phyloP scores from a whole-genome alignment of 1,284 basidiomycete genomes.

The Acaromyces ingoldii region DNA sequence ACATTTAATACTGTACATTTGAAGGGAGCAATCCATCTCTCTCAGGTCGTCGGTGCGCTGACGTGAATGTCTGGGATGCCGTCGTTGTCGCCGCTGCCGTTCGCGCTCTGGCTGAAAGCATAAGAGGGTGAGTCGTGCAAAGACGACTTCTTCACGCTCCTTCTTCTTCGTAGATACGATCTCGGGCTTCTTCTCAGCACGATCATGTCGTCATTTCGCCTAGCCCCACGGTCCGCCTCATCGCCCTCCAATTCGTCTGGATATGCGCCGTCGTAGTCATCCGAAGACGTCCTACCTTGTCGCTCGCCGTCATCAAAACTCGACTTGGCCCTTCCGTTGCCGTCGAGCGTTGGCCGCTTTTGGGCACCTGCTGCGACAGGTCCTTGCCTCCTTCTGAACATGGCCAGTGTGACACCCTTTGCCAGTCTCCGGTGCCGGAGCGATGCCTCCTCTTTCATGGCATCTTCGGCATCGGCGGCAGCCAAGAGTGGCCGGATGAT shows the following conservation, averaged over 20 bases:
- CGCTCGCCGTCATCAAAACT: not conserved
- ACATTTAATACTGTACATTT: too few relatives aligned
- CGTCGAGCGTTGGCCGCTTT: not conserved
- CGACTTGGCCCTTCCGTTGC: not conserved
- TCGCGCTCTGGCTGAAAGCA: not conserved
- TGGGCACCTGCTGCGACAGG: not conserved
- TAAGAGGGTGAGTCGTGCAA: not conserved
- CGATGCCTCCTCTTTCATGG: not conserved
- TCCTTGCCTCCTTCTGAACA: not conserved
- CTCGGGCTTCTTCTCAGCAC: not conserved
- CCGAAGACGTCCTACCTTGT: not conserved
- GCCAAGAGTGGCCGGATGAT: constrained; percentile 29
- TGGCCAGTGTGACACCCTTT: not conserved
- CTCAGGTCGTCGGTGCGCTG: not conserved
- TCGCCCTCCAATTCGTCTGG: not conserved
- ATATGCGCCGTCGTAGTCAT: not conserved
- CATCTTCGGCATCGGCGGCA: constrained; percentile 10
- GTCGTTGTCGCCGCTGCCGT: too few relatives aligned
- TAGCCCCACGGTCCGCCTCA: too few relatives aligned
- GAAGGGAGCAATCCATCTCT: not conserved
- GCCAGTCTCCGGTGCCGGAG: too few relatives aligned
- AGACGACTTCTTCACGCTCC: not conserved
- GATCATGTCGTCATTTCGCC: not conserved
- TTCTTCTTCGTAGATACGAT: not conserved
- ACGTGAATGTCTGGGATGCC: constrained; percentile 1